Conservation (phyloP, 441 rosid genomes). For the Syzygium malaccense region DNA sequence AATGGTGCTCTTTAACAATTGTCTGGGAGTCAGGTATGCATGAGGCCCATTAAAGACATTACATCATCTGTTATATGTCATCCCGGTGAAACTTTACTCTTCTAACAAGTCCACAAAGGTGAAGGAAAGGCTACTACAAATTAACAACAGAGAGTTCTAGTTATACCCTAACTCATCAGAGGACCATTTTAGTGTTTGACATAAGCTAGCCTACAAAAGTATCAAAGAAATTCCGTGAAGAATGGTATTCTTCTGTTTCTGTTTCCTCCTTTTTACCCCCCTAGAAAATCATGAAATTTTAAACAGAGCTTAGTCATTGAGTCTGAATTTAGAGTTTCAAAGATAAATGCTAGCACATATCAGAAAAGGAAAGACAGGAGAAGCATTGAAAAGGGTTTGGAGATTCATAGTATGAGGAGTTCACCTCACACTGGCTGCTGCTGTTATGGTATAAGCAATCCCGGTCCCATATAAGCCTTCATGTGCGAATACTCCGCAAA, state of each 20-base stretch:
- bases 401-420: background rate
- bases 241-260: background rate
- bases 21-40: background rate
- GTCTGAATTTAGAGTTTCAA: background rate
- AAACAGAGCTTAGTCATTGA: background rate
- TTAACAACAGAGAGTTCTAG: background rate
- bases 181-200: background rate
- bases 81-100: background rate
- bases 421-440: slow-evolving; percentile 46
- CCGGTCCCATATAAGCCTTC: slow-evolving; percentile 30
- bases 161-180: background rate
- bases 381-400: background rate
- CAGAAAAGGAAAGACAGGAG: background rate
- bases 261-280: background rate
- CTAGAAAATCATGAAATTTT: background rate
- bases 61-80: background rate
- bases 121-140: background rate
- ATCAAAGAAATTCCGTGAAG: background rate
- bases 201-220: background rate
- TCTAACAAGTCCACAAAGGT: background rate
- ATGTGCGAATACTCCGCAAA: slow-evolving; percentile 34
- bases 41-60: background rate
- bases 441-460: slow-evolving; percentile 44
- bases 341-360: background rate
- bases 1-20: background rate